Conservation (phyloP, 192 early-diverging fungal genomes). For the Backusella sp. region DNA sequence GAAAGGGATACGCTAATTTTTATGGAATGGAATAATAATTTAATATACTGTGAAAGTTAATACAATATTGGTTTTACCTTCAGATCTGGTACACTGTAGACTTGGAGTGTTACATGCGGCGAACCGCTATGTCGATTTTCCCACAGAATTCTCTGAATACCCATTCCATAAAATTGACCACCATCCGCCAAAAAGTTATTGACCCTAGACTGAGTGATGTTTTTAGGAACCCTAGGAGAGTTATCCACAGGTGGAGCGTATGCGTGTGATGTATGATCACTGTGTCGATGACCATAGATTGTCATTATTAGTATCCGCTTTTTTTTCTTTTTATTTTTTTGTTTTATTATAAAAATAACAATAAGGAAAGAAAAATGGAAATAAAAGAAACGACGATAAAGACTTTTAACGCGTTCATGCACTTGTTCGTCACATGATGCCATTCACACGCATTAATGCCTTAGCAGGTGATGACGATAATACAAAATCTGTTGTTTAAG, state of each 20-base stretch:
- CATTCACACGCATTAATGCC: background rate
- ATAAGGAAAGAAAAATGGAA: background rate
- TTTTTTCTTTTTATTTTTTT: background rate
- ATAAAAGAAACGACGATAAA: background rate
- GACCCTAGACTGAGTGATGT: constrained; percentile 73
- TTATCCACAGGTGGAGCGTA: constrained; percentile 13
- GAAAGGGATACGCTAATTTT: constrained; percentile 30
- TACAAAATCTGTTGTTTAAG: background rate
- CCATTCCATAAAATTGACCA: constrained; percentile 39
- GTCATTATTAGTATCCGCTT: background rate
- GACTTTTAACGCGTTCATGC: background rate
- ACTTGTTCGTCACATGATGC: background rate
- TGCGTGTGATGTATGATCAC: background rate
- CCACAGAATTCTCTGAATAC: constrained; percentile 54
- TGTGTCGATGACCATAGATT: constrained; percentile 13
- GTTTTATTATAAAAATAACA: background rate
- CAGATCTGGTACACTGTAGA: constrained; percentile 66
- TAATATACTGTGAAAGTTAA: constrained; percentile 69
- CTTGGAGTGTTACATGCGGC: constrained; percentile 48
- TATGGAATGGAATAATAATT: background rate
- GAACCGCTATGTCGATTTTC: constrained; percentile 41
- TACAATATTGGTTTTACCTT: constrained; percentile 53
- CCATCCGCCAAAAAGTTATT: constrained; percentile 63
- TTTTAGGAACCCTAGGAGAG: constrained; percentile 48
- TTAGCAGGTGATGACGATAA: background rate